A percentile compares a stretch with the other conserved stretches of the same genome.
Evolutionary conservation across 2,329 filamentous ascomycete genomes (phyloP).

Genomic region (Claviceps cyperi): DNA sequence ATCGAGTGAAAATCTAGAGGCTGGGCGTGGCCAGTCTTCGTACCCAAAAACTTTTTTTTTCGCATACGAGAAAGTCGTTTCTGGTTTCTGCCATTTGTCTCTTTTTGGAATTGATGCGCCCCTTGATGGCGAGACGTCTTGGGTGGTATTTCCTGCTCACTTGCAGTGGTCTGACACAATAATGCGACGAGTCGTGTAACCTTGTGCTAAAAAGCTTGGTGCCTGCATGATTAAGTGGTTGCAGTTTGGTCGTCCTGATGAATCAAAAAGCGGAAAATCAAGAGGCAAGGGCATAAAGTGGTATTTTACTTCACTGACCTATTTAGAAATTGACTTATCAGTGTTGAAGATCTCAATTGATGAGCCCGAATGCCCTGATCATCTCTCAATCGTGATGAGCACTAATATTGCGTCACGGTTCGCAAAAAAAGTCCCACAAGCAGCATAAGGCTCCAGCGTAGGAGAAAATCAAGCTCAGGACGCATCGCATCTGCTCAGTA

Average conservation of each 20-base stretch:
- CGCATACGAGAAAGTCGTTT: neutral
- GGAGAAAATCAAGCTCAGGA: neutral
- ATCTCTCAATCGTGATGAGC: neutral
- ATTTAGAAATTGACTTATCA: neutral
- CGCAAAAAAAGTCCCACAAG: neutral
- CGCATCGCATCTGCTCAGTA: neutral
- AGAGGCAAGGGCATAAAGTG: neutral
- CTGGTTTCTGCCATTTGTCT: neutral
- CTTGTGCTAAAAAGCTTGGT: constrained; percentile 1
- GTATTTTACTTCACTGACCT: neutral
- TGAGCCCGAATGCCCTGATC: too few relatives aligned
- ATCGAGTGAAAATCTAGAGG: too few relatives aligned
- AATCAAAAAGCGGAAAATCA: neutral
- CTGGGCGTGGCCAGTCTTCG: too few relatives aligned
- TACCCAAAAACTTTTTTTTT: too few relatives aligned
- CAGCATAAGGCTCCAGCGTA: neutral
- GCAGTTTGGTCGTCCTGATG: neutral
- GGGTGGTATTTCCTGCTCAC: neutral
- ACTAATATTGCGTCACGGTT: neutral
- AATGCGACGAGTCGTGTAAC: neutral
- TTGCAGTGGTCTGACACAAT: neutral
- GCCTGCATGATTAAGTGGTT: constrained; percentile 3
- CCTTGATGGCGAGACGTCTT: neutral
- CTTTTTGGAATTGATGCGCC: neutral
- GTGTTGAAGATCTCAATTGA: neutral